A percentile compares a stretch with the other conserved stretches of the same genome.
These are phyloP conservation scores for Farysia itapuensis DNA, from an alignment of 1,284 basidiomycete species.

Conservation along the genomic window DNA sequence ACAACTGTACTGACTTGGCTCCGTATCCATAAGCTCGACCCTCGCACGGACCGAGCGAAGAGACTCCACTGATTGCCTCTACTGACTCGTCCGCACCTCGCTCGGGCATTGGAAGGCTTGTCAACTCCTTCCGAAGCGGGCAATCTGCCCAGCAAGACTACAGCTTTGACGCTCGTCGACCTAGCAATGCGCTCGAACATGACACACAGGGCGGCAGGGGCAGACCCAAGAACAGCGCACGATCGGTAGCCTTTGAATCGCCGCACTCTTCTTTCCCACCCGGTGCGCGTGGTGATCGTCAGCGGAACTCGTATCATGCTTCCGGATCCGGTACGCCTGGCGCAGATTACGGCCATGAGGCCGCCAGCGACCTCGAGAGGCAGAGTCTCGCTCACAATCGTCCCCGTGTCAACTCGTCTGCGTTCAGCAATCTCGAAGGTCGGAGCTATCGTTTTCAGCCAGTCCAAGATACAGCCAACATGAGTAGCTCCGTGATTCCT, in stretches of 20 bases:
- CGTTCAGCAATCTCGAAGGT: conserved; percentile 52
- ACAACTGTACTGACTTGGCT: too few species aligned
- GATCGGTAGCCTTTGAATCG: conserved; percentile 35
- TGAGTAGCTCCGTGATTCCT: conserved; percentile 19
- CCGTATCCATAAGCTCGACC: too few species aligned
- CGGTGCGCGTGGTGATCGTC: conserved; percentile 11
- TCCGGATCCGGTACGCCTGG: conserved; percentile 1
- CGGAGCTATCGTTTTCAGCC: conserved; percentile 46
- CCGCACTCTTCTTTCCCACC: conserved; percentile 34
- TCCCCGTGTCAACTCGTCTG: conserved; percentile 29
- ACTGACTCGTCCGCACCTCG: neutral
- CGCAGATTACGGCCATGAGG: conserved; percentile 14
- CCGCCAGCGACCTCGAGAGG: conserved; percentile 32
- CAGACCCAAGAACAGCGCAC: conserved; percentile 13
- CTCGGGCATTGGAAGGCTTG: neutral
- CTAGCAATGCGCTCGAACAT: conserved; percentile 25
- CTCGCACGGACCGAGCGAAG: neutral
- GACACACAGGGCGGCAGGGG: conserved; percentile 10
- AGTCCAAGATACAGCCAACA: conserved; percentile 12
- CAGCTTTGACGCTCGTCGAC: conserved; percentile 17
- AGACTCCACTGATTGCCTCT: neutral
- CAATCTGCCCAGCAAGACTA: neutral
- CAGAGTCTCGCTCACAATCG: conserved; percentile 12
- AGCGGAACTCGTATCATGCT: conserved; percentile 20
- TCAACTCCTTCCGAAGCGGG: neutral